Evolutionary conservation across 2,329 filamentous ascomycete genomes (phyloP), one percentile per base, ranked within the genome.

Genomic region (Pseudogymnoascus sp.): DNA sequence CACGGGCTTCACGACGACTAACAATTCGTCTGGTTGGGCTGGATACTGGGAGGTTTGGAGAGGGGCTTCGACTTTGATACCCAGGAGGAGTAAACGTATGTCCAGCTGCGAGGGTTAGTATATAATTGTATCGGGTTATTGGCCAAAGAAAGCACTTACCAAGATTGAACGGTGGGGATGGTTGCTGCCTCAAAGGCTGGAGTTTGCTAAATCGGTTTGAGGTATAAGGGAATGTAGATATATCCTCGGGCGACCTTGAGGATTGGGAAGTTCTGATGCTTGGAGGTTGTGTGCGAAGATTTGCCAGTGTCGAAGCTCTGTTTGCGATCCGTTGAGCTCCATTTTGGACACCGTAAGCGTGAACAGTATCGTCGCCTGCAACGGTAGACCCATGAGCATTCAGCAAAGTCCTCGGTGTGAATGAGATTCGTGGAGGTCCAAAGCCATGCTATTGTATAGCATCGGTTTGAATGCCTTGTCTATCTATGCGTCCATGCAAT

Each of bases 1-100:
- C 37, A 38, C 57, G 57, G 30, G 20, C 37, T 39, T 58, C 33
- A 38, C 67, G 66, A 22, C 69, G 68, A 11, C 66, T 59, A 59
- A 63, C 69, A 38, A 67, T 62, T 64, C 66, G 67, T 9, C 62
- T 61, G 6, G 67, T 66, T 20, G 70, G 70, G 58, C 70, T 72
- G 12, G 70, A 71, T 11, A 11, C 50, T 57, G 64, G 62, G 9
- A 58, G 58, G 5, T 58, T 60, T 3, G 64, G 61, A 15, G 70
- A 65, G 20, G 68, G 67, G n/a, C 58, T 71, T 63, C 14, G 57
- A 43, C 58, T 71, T 63, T 12, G 58, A 43, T 41, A 47, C 11
- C 35, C 36, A 33, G 15, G 41, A 41, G 25, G 15, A 53, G 47
- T 6, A 47, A n/a, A 59, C 11, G 8, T 7, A 41, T 47, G 47